Conservation (phyloP, 768 basidiomycete genomes). For the Mycena venus region DNA sequence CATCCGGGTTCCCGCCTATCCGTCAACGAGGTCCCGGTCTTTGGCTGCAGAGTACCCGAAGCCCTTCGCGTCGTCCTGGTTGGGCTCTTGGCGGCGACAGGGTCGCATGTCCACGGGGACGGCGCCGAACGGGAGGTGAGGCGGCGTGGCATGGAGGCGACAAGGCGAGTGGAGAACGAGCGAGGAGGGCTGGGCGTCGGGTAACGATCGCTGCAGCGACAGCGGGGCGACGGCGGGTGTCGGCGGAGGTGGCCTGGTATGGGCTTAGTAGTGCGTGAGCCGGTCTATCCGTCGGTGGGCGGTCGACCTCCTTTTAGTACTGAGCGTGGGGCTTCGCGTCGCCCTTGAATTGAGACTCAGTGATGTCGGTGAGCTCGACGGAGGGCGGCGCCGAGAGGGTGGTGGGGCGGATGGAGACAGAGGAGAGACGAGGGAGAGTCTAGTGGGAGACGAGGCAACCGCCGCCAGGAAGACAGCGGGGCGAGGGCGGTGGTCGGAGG, state of each 20-base stretch:
- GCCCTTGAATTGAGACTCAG: neutral
- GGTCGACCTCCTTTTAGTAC: neutral
- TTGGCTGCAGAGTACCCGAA: neutral
- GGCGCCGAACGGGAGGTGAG: constrained; percentile 10
- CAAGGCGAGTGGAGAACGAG: too few relatives aligned
- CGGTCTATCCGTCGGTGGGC: neutral
- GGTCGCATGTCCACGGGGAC: neutral
- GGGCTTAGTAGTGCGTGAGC: neutral
- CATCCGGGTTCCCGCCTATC: neutral
- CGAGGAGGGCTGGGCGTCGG: neutral
- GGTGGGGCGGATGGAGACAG: neutral
- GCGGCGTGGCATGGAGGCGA: neutral
- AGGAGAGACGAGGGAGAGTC: too few relatives aligned
- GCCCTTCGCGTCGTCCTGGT: neutral
- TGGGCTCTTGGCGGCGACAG: neutral
- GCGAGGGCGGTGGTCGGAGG: neutral
- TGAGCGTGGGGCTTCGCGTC: neutral
- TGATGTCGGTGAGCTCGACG: neutral
- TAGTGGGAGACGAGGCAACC: too few relatives aligned
- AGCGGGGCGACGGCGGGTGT: neutral
- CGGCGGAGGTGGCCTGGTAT: neutral
- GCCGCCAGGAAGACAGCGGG: neutral
- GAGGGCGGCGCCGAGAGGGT: neutral
- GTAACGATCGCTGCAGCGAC: neutral
- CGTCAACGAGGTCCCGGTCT: neutral